phyloP scores from a whole-genome alignment of 1,284 basidiomycete genomes.

The Boletus semigastroideus region DNA sequence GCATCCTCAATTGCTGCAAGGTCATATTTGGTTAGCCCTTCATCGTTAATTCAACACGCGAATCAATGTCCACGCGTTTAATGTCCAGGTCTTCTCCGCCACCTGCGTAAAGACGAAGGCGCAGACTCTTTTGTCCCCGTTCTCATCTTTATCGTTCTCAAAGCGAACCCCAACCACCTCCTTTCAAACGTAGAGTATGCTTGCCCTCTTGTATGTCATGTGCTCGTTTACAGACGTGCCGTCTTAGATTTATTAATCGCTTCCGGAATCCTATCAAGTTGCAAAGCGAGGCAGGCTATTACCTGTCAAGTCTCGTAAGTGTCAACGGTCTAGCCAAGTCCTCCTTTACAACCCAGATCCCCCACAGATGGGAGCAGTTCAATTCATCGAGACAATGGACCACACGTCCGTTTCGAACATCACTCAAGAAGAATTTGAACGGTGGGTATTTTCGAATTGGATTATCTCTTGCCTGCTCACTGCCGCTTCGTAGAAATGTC shows the following conservation, averaged over 20 bases:
- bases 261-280: conserved; percentile 90
- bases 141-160: conserved; percentile 91
- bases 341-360: conserved; percentile 6
- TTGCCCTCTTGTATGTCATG: background rate
- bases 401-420: conserved; percentile 91
- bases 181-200: conserved; percentile 93
- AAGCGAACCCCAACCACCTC: conserved; percentile 90
- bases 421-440: conserved; percentile 90
- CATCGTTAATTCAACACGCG: conserved; percentile 9
- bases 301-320: conserved; percentile 88
- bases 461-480: background rate
- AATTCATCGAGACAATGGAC: conserved; percentile 73
- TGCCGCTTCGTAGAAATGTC: conserved; percentile 57
- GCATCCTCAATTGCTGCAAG: conserved; percentile 97
- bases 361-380: conserved; percentile 28
- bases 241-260: conserved; percentile 85
- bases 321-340: background rate
- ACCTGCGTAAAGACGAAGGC: conserved; percentile 74
- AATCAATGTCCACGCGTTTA: conserved; percentile 2
- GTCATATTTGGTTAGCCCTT: conserved; percentile 88
- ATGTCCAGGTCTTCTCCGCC: conserved; percentile 78
- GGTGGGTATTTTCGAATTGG: conserved; percentile 39
- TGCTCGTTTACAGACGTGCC: background rate
- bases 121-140: conserved; percentile 96
- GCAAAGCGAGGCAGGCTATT: conserved; percentile 96